Base-by-base conservation (phyloP, 2,329 filamentous ascomycete genomes). In the Claviceps pusilla region DNA sequence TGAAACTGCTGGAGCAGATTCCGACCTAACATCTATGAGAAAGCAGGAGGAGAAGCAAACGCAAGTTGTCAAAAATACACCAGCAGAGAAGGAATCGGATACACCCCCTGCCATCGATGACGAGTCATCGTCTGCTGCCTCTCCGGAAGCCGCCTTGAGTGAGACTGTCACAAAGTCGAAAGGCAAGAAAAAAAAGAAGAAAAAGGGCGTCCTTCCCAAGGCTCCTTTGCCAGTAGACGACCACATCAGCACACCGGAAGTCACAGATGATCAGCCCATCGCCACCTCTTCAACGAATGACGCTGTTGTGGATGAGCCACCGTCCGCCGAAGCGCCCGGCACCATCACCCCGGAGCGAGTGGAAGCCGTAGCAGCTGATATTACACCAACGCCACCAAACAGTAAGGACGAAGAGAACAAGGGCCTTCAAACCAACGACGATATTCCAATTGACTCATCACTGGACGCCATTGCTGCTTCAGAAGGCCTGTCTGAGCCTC, bases 141-240 rank as follows among this genome's bases (percentile, higher is more conserved):
- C 51, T 7, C 43, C 51, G n/a, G 56, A 55, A 16, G 57, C 63
- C 12, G 29, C 31, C 3, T 45, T 31, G 16, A 48, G 45, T 7
- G 42, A 50, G 24, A 47, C 50, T 31, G 31, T 39, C 24, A 48
- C 41, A n/a, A 48, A n/a, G 9, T 59, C 58, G 37, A 63, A 60
- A 51, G 59, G 49, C 33, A 58, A 59, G 49, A 61, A 64, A 39
- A 57, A 59, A 50, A 63, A 64, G 41, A 54, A 64, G 33, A 57
- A 59, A 50, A 63, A 64, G 41, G 54, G 54, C 24, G 35, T 35
- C 12, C 62, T 57, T 28, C 37, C 51, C 12, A 57, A 59, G 31
- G 60, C 59, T 11, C 37, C 56, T 28, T 28, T 42, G 28, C 46
- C 50, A 43, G 48, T 48, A 42, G 57, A 60, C 28, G 54, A 51